These are phyloP conservation scores for Metschnikowia arizonensis DNA, from an alignment of 805 yeast species.

Conservation along the genomic window DNA sequence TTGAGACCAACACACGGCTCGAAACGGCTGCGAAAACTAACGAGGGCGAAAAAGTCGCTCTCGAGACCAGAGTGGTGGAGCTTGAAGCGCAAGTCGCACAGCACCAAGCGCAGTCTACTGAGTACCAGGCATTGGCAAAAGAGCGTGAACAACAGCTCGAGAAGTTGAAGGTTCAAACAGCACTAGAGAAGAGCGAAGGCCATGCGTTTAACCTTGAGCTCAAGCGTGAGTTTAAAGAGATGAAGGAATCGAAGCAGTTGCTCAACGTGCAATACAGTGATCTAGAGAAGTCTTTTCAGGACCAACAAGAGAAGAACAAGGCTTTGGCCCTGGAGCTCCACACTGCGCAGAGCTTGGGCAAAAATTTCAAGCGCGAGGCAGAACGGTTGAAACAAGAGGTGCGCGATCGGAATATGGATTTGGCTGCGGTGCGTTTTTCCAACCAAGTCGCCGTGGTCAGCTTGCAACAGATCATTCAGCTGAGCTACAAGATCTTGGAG, in stretches of 20 bases:
- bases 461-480: constrained; percentile 10
- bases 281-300: background rate
- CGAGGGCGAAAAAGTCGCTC: background rate
- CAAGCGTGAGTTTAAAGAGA: constrained; percentile 3
- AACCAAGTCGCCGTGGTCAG: constrained; percentile 10
- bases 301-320: background rate
- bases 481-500: constrained; percentile 11
- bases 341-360: background rate
- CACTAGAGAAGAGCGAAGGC: background rate
- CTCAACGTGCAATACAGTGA: background rate
- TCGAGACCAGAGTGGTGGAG: background rate
- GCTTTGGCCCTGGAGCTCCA: background rate
- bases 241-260: background rate
- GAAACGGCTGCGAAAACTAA: constrained; percentile 1
- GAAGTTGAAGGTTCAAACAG: background rate
- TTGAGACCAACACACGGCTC: constrained; percentile 3
- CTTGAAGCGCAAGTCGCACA: background rate
- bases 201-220: constrained; percentile 2
- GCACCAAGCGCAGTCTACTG: background rate
- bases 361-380: background rate
- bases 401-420: constrained; percentile 1
- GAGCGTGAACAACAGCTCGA: background rate
- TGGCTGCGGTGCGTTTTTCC: constrained; percentile 8
- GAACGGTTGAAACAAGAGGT: background rate
- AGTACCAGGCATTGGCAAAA: background rate